phyloP scores from a whole-genome alignment of 139 green algal species.

The Chlorella ohadii region DNA sequence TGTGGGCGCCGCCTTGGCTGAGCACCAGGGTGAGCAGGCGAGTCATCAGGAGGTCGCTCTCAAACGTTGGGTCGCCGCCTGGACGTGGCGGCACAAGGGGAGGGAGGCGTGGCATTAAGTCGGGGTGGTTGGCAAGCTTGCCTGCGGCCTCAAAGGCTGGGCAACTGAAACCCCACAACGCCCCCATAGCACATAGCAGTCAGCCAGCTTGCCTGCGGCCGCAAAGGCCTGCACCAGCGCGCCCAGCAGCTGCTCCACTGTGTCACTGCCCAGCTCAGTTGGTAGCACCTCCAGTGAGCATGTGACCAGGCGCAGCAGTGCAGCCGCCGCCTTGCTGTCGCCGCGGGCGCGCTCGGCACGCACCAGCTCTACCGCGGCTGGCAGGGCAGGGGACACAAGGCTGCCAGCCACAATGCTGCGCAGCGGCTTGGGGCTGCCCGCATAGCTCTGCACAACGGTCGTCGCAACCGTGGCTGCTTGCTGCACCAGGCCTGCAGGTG shows the following conservation, averaged over 20 bases:
- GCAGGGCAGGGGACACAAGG: constrained; percentile 1
- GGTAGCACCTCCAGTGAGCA: constrained; percentile 24
- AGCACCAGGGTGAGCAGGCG: constrained; percentile 8
- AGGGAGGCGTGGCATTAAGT: neutral
- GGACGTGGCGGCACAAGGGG: neutral
- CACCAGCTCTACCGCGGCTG: neutral
- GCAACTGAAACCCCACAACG: too few species aligned
- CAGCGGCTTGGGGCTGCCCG: constrained; percentile 33
- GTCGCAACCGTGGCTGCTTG: neutral
- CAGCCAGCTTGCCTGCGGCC: neutral
- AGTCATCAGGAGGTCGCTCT: constrained; percentile 15
- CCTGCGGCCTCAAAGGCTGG: neutral
- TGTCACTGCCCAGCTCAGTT: constrained; percentile 20
- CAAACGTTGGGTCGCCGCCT: constrained; percentile 28
- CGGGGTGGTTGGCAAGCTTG: neutral
- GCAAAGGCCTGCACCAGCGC: constrained; percentile 13
- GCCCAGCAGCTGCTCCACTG: constrained; percentile 32
- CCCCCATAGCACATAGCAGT: too few species aligned
- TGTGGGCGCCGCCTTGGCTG: constrained; percentile 9
- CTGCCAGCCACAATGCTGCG: constrained; percentile 1
- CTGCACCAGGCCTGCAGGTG: neutral
- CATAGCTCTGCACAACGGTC: constrained; percentile 31
- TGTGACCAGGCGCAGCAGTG: constrained; percentile 34
- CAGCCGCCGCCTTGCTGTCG: neutral
- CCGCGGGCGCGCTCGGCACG: neutral